These are phyloP conservation scores for Thraustochytrium striatum DNA, from an alignment of 352 stramenopile species.

Conservation along the genomic window DNA sequence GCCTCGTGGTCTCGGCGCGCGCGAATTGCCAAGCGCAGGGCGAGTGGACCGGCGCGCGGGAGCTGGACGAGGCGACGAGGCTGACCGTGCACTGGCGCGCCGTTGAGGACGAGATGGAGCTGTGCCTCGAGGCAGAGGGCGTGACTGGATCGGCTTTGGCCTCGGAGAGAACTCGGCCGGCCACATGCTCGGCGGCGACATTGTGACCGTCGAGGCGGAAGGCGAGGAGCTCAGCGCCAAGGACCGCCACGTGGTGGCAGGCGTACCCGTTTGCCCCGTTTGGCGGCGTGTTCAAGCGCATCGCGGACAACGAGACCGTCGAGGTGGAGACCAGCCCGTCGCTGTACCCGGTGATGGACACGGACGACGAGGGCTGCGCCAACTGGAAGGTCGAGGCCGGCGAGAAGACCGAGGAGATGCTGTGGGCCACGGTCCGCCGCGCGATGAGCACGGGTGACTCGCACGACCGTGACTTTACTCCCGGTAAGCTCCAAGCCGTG, in stretches of 20 bases:
- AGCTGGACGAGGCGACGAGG: background rate
- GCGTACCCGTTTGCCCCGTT: background rate
- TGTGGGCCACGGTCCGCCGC: background rate
- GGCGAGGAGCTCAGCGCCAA: background rate
- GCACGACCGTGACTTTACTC: background rate
- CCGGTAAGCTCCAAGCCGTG: background rate
- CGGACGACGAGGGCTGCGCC: background rate
- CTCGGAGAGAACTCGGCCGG: background rate
- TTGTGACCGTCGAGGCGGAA: background rate
- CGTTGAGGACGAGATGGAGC: background rate
- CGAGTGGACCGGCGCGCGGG: background rate
- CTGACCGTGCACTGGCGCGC: background rate
- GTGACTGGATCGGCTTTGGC: background rate
- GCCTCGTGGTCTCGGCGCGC: no score
- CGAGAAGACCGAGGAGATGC: background rate
- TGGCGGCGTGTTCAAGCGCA: background rate
- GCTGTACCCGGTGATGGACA: background rate
- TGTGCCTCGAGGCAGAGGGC: background rate
- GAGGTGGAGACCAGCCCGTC: background rate
- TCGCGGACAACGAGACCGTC: background rate
- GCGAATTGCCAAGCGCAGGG: no score
- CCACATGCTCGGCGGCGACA: background rate
- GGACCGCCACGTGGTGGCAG: background rate
- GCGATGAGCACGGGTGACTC: background rate
- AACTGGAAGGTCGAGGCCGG: background rate